Evolutionary conservation across 352 stramenopile species (phyloP).

Genomic region (Globisporangium okanoganense): DNA sequence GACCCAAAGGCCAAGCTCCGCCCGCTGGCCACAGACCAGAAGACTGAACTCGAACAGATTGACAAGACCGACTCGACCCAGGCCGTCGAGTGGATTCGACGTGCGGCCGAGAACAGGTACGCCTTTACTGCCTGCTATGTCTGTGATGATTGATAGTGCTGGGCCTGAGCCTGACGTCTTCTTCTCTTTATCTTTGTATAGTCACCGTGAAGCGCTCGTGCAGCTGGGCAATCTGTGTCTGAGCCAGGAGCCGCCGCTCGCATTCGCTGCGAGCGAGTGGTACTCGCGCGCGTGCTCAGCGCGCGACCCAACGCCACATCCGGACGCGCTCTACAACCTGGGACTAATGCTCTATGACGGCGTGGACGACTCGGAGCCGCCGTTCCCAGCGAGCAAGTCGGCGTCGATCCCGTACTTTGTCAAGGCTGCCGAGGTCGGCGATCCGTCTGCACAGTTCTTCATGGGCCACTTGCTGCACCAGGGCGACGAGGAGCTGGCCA

Average conservation of each 20-base stretch:
- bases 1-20: constrained; percentile 51
- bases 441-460: constrained; percentile 81
- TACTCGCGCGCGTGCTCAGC: constrained; percentile 55
- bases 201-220: constrained; percentile 73
- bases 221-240: constrained; percentile 80
- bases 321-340: constrained; percentile 83
- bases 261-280: constrained; percentile 64
- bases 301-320: constrained; percentile 52
- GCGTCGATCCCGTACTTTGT: constrained; percentile 78
- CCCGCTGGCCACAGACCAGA: constrained; percentile 29
- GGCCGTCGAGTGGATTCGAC: constrained; percentile 77
- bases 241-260: constrained; percentile 72
- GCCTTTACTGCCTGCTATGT: background rate
- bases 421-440: constrained; percentile 66
- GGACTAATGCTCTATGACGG: constrained; percentile 75
- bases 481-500: constrained; percentile 64
- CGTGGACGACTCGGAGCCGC: constrained; percentile 64
- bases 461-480: constrained; percentile 81
- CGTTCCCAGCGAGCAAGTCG: constrained; percentile 49
- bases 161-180: background rate
- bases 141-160: no score
- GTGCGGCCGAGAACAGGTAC: constrained; percentile 61
- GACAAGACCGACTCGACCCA: constrained; percentile 53
- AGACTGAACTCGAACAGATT: constrained; percentile 15
- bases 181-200: constrained; percentile 5